Evolutionary conservation across 305 asterid genomes (phyloP), one percentile per base, ranked within the genome.

Genomic region (Striga hermonthica): DNA sequence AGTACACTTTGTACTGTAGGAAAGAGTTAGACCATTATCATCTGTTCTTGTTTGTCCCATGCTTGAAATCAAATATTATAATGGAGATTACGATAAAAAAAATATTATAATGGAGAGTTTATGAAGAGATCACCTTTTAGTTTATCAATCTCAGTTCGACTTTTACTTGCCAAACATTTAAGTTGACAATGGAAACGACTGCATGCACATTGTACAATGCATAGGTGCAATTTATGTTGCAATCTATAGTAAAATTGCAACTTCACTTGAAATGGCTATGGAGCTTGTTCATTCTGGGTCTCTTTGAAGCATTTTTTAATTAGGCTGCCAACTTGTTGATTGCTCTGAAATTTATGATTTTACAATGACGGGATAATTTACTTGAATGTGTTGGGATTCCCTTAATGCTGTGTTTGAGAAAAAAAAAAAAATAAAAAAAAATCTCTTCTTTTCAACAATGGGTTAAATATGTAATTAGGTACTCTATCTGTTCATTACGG

Each of bases 251-350:
- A 37, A 47, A 34, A 35, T 43, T 9, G 60, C 48, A 22, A 57
- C 55, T 44, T 63, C 15, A 37, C 36, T 64, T 64, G 61, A 28
- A 14, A 60, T 49, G 40, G 67, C 22, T 36, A 35, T 48, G 35
- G 45, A 63, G 67, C 58, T 39, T 36, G 9, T 4, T 45, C 39
- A 37, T 1, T 22, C 28, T 47, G 11, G 34, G 57, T 50, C 14
- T 10, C 38, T 48, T 43, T 13, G 49, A 36, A 49, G 54, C 69
- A 45, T 16, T 57, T 57, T 35, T 36, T 10, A 8, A 14, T 9
- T 38, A 28, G 34, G 38, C 50, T 57, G 56, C 47, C 38, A 53
- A 22, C 31, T 22, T 22, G 31, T 22, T 22, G 31, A 38, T 45
- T 54, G 43, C 39, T 47, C 53, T 34, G 12, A 8, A 44, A 59